These are phyloP conservation scores for Pinus albicaulis DNA, from an alignment of 75 land plant genomes.

Conservation along the genomic window DNA sequence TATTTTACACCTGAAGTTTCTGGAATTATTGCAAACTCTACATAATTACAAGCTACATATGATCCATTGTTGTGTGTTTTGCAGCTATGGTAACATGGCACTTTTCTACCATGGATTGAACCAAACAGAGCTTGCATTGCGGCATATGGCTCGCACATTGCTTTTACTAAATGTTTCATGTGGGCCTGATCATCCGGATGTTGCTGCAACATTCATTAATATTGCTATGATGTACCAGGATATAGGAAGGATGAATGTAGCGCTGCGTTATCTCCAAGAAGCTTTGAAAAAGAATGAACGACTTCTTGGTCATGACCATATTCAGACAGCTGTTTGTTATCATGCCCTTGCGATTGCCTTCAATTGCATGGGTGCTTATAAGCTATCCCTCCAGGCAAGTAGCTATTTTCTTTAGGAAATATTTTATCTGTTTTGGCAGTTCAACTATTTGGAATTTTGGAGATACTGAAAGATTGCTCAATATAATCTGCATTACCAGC, in stretches of 20 bases:
- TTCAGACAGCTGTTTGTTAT: constrained; percentile 99
- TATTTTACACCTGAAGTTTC: not conserved
- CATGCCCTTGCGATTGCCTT: constrained; percentile 99
- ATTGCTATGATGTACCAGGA: constrained; percentile 99
- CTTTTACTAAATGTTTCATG: constrained; percentile 79
- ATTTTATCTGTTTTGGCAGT: not conserved
- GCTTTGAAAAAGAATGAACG: constrained; percentile 93
- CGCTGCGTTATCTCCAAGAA: constrained; percentile 94
- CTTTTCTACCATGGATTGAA: constrained; percentile 97
- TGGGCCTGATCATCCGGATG: constrained; percentile 98
- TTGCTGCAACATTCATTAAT: constrained; percentile 96
- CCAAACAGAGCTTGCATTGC: constrained; percentile 92
- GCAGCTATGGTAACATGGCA: constrained; percentile 99
- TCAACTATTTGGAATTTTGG: not conserved
- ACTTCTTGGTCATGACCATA: constrained; percentile 90
- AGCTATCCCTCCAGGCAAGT: constrained; percentile 86
- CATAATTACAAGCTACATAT: not conserved
- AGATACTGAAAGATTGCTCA: not conserved
- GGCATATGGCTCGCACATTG: constrained; percentile 94
- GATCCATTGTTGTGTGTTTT: constrained; percentile 1
- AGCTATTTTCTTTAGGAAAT: not conserved
- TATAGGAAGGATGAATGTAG: constrained; percentile 88
- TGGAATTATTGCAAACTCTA: not conserved
- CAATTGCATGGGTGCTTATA: constrained; percentile 98
- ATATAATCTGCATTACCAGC: constrained; percentile 42